Conservation (phyloP, 441 rosid genomes). For the Francoa sonchifolia region DNA sequence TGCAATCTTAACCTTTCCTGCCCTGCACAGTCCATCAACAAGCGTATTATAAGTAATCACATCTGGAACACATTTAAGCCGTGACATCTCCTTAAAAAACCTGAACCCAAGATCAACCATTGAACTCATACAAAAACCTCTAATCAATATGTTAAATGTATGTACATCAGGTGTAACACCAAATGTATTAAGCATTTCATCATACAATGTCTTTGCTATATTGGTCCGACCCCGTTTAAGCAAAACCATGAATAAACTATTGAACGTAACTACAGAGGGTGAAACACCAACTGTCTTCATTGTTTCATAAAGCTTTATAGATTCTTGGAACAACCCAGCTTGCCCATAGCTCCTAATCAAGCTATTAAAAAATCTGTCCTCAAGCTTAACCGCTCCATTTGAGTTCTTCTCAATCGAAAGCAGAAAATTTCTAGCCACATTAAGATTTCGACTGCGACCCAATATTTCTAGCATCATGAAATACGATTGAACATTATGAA, state of each 20-base stretch:
- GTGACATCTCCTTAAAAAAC: conserved; percentile 47
- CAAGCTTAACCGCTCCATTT: conserved; percentile 36
- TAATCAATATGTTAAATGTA: conserved; percentile 56
- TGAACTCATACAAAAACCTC: conserved; percentile 62
- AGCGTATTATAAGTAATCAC: conserved; percentile 63
- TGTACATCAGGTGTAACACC: conserved; percentile 57
- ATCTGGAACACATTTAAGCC: conserved; percentile 46
- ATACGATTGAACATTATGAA: conserved; percentile 39
- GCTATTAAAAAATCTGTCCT: conserved; percentile 59
- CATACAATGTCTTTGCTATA: conserved; percentile 53
- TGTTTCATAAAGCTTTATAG: conserved; percentile 39
- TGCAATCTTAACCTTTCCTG: conserved; percentile 59
- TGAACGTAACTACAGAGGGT: conserved; percentile 58
- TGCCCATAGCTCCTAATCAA: conserved; percentile 52
- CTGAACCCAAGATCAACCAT: conserved; percentile 60
- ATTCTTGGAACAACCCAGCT: conserved; percentile 58
- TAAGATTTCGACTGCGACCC: conserved; percentile 51
- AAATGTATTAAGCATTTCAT: conserved; percentile 60
- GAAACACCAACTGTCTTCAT: conserved; percentile 68
- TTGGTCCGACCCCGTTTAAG: conserved; percentile 63
- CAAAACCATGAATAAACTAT: conserved; percentile 43
- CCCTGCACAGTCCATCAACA: conserved; percentile 77
- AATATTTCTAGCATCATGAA: conserved; percentile 57
- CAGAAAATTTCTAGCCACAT: conserved; percentile 58
- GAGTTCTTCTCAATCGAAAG: conserved; percentile 54